These are phyloP conservation scores for Cucumis variabilis DNA, from an alignment of 331 rosid species.

Conservation along the genomic window DNA sequence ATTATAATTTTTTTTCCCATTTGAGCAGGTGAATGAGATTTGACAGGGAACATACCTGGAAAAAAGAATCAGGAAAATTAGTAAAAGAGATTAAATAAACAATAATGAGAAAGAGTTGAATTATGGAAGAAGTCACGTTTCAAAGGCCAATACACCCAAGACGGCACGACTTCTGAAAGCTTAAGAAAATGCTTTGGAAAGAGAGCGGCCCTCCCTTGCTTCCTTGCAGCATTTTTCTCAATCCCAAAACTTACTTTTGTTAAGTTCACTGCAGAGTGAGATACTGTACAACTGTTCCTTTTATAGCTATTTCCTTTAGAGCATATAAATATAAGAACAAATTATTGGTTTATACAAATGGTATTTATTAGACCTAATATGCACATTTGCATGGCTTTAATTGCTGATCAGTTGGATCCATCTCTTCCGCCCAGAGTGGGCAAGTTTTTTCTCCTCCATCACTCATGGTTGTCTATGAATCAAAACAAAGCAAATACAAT, in stretches of 20 bases:
- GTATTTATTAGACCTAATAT: constrained; percentile 69
- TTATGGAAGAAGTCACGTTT: constrained; percentile 61
- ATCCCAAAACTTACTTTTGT: constrained; percentile 54
- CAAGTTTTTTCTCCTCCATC: constrained; percentile 96
- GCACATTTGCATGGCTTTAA: constrained; percentile 99
- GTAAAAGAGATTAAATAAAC: constrained; percentile 41
- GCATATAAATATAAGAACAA: constrained; percentile 9
- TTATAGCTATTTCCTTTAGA: not conserved
- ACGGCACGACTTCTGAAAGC: constrained; percentile 86
- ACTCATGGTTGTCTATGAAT: constrained; percentile 78
- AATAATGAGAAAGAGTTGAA: constrained; percentile 45
- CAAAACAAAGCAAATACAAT: constrained; percentile 8
- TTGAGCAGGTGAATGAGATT: constrained; percentile 40
- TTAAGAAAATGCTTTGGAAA: constrained; percentile 51
- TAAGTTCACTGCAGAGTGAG: constrained; percentile 28
- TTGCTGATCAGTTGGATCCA: constrained; percentile 99
- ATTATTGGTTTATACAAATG: not conserved
- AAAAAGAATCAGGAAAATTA: constrained; percentile 35
- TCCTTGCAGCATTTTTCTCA: constrained; percentile 43
- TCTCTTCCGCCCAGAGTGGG: constrained; percentile 98
- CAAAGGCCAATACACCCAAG: constrained; percentile 60
- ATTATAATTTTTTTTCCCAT: not conserved
- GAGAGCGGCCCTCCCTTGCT: constrained; percentile 43
- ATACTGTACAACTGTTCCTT: constrained; percentile 18
- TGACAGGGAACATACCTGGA: constrained; percentile 42